Base-by-base conservation (phyloP, 2,329 filamentous ascomycete species). In the Stemphylium lycopersici region DNA sequence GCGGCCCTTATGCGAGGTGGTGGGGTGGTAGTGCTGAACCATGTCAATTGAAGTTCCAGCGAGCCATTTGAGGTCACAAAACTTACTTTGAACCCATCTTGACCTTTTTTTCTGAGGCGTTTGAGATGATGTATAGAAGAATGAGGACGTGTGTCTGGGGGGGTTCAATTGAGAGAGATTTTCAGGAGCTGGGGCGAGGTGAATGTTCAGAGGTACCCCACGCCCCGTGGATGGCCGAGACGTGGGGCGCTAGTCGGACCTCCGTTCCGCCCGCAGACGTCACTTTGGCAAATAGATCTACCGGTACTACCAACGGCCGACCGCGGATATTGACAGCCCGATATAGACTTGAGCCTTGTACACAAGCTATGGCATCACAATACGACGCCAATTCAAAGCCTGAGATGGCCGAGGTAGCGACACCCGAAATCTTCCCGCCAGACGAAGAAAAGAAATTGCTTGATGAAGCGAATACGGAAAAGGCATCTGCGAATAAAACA, bases 1-100 rank as follows among this genome's bases (percentile, higher is more conserved):
- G 93, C 97, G 65, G 93, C 95, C 65, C 92, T 85, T 55, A 98
- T 83, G 87, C 16, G 90, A 89, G 75, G 92, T 87, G 72, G 67
- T 50, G 66, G 60, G 56, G 58, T 59, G 12, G 41, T 59, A 12
- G 41, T 63, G 38, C 61, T 61, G 15, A 6, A 10, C 29, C 13
- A 37, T 32, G 52, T 52, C 40, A 50, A 46, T 12, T 52, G 18
- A 6, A 10, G 1, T 4, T 36, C n/a, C 4, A 6, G 18, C 12
- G 16, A 5, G 39, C 10, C 22, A 6, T 8, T 36, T 43, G 15
- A 3, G 26, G 13, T 20, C 13, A 6, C 3, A 18, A 3, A 13
- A 36, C 15, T 12, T 61, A 63, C 64, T 44, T 55, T 29, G 61
- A 59, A 41, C 44, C 47, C 65, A 67, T 67, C 0, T 54, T 63